These are phyloP conservation scores for Epichloe gansuensis DNA, from an alignment of 2,329 filamentous ascomycete species.

Conservation along the genomic window DNA sequence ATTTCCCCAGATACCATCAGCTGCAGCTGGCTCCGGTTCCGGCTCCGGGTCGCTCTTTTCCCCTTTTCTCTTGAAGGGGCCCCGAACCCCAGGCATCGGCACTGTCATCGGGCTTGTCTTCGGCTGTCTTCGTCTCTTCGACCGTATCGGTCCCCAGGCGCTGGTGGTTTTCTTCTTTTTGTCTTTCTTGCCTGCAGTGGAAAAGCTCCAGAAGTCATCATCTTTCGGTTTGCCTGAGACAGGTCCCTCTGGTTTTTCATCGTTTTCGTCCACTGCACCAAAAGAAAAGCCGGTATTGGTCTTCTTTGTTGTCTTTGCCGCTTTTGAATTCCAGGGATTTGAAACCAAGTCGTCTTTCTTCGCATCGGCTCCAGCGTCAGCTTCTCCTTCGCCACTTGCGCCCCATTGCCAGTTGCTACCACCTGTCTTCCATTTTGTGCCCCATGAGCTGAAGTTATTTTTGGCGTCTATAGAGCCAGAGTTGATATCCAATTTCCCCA, in stretches of 20 bases:
- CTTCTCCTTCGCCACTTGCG: constrained; percentile 14
- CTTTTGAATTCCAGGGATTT: constrained; percentile 38
- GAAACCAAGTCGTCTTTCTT: constrained; percentile 29
- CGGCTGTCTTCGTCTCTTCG: constrained; percentile 20
- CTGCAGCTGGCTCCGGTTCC: constrained; percentile 16
- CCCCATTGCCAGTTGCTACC: constrained; percentile 33
- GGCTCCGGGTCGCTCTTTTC: constrained; percentile 19
- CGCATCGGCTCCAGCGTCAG: constrained; percentile 22
- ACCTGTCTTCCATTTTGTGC: constrained; percentile 46
- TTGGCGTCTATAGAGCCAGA: constrained; percentile 37
- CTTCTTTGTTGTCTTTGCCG: constrained; percentile 41
- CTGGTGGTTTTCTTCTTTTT: constrained; percentile 28
- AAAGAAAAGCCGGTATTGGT: constrained; percentile 34
- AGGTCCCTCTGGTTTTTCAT: constrained; percentile 25
- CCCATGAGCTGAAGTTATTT: constrained; percentile 43
- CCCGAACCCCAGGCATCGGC: constrained; percentile 23
- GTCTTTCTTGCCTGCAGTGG: constrained; percentile 26
- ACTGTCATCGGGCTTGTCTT: constrained; percentile 12
- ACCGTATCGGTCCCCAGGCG: constrained; percentile 23
- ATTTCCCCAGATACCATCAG: constrained; percentile 7
- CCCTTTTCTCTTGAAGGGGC: constrained; percentile 30
- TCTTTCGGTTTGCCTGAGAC: constrained; percentile 19
- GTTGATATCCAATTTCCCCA: constrained; percentile 43
- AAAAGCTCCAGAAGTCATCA: constrained; percentile 19
- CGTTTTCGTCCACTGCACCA: constrained; percentile 29